These are phyloP conservation scores for Fraxinus xanthoxyloides DNA, from an alignment of 305 asterid genomes.

Conservation along the genomic window DNA sequence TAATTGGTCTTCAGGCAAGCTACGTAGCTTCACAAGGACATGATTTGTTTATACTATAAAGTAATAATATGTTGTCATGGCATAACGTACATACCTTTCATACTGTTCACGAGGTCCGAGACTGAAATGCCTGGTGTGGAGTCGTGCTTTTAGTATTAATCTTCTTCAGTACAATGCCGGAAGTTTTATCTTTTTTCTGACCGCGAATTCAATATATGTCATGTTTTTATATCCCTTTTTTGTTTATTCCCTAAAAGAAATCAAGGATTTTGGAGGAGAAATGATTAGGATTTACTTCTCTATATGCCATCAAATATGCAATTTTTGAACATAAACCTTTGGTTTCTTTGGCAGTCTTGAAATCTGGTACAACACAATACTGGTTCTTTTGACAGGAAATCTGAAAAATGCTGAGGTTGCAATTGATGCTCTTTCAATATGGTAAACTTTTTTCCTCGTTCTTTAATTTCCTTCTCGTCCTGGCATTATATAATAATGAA, in stretches of 20 bases:
- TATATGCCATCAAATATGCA: neutral
- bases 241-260: neutral
- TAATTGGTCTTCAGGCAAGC: no score
- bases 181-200: neutral
- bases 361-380: conserved; percentile 64
- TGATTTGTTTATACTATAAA: no score
- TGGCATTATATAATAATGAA: neutral
- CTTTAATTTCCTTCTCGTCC: neutral
- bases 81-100: neutral
- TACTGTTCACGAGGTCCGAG: neutral
- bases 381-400: conserved; percentile 59
- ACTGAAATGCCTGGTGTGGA: neutral
- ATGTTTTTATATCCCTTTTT: neutral
- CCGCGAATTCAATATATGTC: neutral
- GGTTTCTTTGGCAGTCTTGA: conserved; percentile 45
- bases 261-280: neutral
- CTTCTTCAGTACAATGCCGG: neutral
- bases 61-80: neutral
- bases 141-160: neutral
- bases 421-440: conserved; percentile 64
- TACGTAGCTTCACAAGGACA: neutral
- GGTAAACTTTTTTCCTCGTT: conserved; percentile 30
- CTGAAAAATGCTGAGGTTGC: conserved; percentile 53
- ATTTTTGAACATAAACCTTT: neutral
- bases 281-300: neutral